Evolutionary conservation across 192 early-diverging fungal genomes (phyloP).

Genomic region (Paraglomus occultum): DNA sequence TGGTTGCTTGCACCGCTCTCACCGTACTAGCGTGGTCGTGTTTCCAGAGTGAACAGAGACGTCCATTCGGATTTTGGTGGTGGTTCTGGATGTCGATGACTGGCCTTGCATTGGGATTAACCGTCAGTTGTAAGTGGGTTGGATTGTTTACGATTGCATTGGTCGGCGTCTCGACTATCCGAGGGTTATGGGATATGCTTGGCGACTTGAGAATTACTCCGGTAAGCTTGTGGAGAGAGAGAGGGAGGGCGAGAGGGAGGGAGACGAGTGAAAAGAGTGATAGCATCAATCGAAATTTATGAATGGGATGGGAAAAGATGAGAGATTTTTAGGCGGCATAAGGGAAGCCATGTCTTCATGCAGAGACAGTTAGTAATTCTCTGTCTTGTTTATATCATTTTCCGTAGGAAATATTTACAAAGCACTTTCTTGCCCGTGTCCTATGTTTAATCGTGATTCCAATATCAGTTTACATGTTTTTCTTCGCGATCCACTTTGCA

Average conservation of each 20-base stretch:
- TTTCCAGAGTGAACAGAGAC: conserved; percentile 69
- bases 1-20: conserved; percentile 83
- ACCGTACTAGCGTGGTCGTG: conserved; percentile 84
- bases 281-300: no score
- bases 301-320: no score
- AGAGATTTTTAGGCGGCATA: not conserved
- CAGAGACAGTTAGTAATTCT: not conserved
- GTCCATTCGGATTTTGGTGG: conserved; percentile 78
- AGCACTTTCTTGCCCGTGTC: conserved; percentile 82
- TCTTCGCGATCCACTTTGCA: conserved; percentile 90
- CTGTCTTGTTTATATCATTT: not conserved
- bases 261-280: no score
- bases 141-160: conserved; percentile 87
- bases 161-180: conserved; percentile 79
- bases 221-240: not conserved
- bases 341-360: conserved; percentile 39
- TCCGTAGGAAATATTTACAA: conserved; percentile 32
- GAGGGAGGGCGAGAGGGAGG: not conserved
- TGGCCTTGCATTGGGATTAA: conserved; percentile 73
- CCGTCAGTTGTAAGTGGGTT: conserved; percentile 76
- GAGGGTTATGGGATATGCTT: conserved; percentile 84
- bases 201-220: conserved; percentile 65
- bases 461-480: conserved; percentile 70
- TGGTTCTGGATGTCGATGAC: conserved; percentile 85
- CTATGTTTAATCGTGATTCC: conserved; percentile 84